Evolutionary conservation across 1,284 basidiomycete genomes (phyloP), one percentile per base, ranked within the genome.

Genomic region (Golubevia sp.): DNA sequence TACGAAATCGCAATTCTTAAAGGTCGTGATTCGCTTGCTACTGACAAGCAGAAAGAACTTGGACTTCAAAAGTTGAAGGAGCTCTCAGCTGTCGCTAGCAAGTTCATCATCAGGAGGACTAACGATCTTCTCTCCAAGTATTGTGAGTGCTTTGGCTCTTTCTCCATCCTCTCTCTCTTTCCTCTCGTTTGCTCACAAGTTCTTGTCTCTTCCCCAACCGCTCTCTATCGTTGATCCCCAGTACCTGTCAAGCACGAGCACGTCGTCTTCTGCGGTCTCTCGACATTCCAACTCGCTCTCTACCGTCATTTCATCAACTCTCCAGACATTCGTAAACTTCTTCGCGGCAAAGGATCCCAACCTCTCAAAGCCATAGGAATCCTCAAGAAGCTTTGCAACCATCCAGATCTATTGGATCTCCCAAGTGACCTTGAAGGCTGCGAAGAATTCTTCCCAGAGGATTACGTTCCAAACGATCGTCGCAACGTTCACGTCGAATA

Each of bases 171-270:
- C 49, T 57, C 20, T 50, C 8, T 60, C 51, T 48, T 5, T 23
- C 34, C 49, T 56, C 8, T 25, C 25, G 24, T 30, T 15, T 21
- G 20, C 2, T 26, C 24, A 7, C 55, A 24, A 26, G 2, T 44
- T n/a, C 21, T 56, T 7, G n/a, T 30, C 26, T 15, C 8, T 7
- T 34, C 27, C 30, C 34, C 20, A 21, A n/a, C 26, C 55, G 51
- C 15, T n/a, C 20, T 48, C 18, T n/a, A n/a, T 59, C 23, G 38
- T 30, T 44, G 6, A 20, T 55, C 27, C n/a, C 24, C 72, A 97
- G 94, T 99, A 51, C 96, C 96, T 2, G 93, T 99, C 86, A 99
- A 99, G 84, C 97, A 99, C 86, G 96, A 99, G 85, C 94, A 98
- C 68, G 97, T 99, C 70, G 97, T 99, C 0, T 99, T 99, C 85